These are phyloP conservation scores for Saccharomycopsis microspora DNA, from an alignment of 805 yeast species.

Conservation along the genomic window DNA sequence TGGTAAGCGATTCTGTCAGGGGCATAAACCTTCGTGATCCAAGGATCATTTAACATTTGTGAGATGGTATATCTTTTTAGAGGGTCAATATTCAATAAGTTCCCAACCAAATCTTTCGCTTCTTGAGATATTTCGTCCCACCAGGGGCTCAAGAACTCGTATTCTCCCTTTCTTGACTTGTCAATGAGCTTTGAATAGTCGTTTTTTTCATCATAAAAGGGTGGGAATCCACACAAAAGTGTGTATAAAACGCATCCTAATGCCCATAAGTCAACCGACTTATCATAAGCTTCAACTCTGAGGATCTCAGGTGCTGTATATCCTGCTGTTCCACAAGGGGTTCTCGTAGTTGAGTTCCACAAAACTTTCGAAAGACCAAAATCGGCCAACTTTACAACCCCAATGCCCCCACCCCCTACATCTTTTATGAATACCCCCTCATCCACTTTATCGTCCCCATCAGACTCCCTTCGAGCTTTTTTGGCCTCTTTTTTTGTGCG, in stretches of 20 bases:
- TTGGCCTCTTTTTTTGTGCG: slow-evolving; percentile 9
- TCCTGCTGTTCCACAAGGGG: slow-evolving; percentile 72
- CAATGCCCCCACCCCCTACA: slow-evolving; percentile 55
- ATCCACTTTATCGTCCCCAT: slow-evolving; percentile 47
- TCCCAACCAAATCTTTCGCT: slow-evolving; percentile 58
- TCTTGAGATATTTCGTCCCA: slow-evolving; percentile 73
- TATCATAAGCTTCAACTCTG: slow-evolving; percentile 45
- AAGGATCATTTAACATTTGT: slow-evolving; percentile 59
- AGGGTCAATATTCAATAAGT: slow-evolving; percentile 61
- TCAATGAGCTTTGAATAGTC: slow-evolving; percentile 49
- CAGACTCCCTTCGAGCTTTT: slow-evolving; percentile 31
- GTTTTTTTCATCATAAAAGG: slow-evolving; percentile 57
- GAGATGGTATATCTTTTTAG: slow-evolving; percentile 54
- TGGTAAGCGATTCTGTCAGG: neutral
- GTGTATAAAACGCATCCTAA: slow-evolving; percentile 63
- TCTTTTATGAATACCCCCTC: slow-evolving; percentile 46
- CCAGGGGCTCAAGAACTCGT: slow-evolving; percentile 72
- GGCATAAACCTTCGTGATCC: slow-evolving; percentile 27
- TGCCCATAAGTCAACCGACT: slow-evolving; percentile 66
- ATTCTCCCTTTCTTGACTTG: slow-evolving; percentile 63
- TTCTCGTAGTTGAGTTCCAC: slow-evolving; percentile 39
- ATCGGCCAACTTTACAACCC: slow-evolving; percentile 54
- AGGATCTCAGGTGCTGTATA: slow-evolving; percentile 69
- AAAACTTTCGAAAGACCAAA: slow-evolving; percentile 58
- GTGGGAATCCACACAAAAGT: slow-evolving; percentile 62